These are phyloP conservation scores for Intubia oerlemansii DNA, from an alignment of 2,329 filamentous ascomycete species.

Conservation along the genomic window DNA sequence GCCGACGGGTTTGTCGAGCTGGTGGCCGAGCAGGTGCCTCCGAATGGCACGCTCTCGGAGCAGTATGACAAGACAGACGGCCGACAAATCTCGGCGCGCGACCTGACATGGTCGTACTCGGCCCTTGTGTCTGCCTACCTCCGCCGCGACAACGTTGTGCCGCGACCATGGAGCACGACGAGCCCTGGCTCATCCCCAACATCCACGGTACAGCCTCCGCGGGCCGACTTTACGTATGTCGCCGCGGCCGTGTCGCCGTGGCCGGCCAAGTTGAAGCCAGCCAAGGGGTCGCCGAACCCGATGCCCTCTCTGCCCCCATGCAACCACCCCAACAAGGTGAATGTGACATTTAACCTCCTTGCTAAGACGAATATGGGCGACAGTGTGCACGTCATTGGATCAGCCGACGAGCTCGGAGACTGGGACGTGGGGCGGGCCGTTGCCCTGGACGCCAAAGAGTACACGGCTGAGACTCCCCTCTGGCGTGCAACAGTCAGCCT, in stretches of 20 bases:
- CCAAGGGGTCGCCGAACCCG: not conserved
- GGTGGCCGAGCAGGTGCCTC: conserved; percentile 28
- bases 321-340: conserved; percentile 24
- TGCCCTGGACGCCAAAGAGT: conserved; percentile 33
- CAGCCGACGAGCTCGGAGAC: conserved; percentile 32
- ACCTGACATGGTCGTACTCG: conserved; percentile 57
- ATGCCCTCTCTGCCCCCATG: no score
- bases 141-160: conserved; percentile 31
- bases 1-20: conserved; percentile 40
- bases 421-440: conserved; percentile 37
- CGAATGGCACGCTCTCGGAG: conserved; percentile 27
- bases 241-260: conserved; percentile 10
- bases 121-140: conserved; percentile 42
- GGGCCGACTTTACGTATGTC: conserved; percentile 28
- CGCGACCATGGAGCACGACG: conserved; percentile 24
- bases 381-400: conserved; percentile 43
- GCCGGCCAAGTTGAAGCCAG: conserved; percentile 7
- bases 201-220: no score
- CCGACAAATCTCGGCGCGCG: conserved; percentile 35
- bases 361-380: conserved; percentile 38
- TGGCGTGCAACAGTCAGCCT: conserved; percentile 38
- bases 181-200: conserved; percentile 17
- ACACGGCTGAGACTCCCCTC: conserved; percentile 35
- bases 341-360: conserved; percentile 38
- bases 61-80: conserved; percentile 36